A percentile compares a stretch with the other conserved stretches of the same genome.
These are phyloP conservation scores for Pseudogymnoascus sp. DNA, from an alignment of 2,329 filamentous ascomycete genomes.

Conservation along the genomic window DNA sequence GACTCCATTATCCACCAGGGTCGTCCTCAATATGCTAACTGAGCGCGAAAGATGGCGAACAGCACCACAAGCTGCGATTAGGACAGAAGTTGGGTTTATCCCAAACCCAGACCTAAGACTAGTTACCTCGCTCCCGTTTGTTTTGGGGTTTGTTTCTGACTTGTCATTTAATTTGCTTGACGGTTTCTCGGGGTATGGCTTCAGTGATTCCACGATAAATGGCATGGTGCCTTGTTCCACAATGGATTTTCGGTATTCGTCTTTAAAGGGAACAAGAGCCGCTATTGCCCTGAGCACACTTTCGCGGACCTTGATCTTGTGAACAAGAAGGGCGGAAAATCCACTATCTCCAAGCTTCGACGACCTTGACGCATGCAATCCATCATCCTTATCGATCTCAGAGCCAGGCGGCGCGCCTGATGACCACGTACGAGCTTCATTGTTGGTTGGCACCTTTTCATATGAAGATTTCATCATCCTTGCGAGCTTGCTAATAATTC, in stretches of 20 bases:
- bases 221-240: slow-evolving; percentile 73
- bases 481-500: slow-evolving; percentile 52
- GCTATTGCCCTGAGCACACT: slow-evolving; percentile 69
- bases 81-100: slow-evolving; percentile 63
- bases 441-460: slow-evolving; percentile 42
- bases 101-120: slow-evolving; percentile 45
- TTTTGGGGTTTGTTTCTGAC: slow-evolving; percentile 25
- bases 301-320: slow-evolving; percentile 70
- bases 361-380: slow-evolving; percentile 23
- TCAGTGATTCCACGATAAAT: slow-evolving; percentile 77
- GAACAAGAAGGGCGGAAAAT: slow-evolving; percentile 49
- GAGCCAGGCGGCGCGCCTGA: slow-evolving; percentile 19
- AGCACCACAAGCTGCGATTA: slow-evolving; percentile 78
- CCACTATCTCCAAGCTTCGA: slow-evolving; percentile 52
- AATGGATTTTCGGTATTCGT: slow-evolving; percentile 74
- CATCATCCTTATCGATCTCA: not conserved
- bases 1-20: slow-evolving; percentile 77
- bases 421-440: slow-evolving; percentile 46
- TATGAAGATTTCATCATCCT: slow-evolving; percentile 59
- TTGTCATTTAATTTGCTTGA: slow-evolving; percentile 30
- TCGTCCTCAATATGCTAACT: slow-evolving; percentile 74
- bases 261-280: slow-evolving; percentile 72
- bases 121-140: slow-evolving; percentile 13
- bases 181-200: slow-evolving; percentile 48
- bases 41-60: slow-evolving; percentile 77